Base-by-base conservation (phyloP, 106 monocot species). In the Narthecium ossifragum region DNA sequence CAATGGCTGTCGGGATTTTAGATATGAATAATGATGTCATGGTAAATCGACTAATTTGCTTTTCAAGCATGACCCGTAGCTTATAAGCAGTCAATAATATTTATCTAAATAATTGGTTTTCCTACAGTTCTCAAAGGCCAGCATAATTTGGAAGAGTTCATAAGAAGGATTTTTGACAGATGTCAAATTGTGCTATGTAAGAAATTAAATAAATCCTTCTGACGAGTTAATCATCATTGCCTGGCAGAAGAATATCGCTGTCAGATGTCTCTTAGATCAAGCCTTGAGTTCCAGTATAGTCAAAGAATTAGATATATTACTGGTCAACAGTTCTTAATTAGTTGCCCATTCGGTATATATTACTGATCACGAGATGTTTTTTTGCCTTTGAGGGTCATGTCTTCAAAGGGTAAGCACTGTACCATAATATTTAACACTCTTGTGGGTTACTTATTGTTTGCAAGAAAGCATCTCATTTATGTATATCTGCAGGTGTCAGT, bases 111-210 rank as follows among this genome's bases (percentile, higher is more conserved):
- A 27, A 7, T 12, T 30, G 17, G 36, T 33, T 27, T 30, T 22
- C 51, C 8, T 43, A 37, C 77, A 88, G 84, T 31, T 72, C 41
- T 61, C 61, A 13, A 63, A 62, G 18, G 49, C 71, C 6, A 78
- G 59, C 45, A 29, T 36, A 55, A 57, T 51, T 37, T 49, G 15
- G 71, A 80, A 38, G 77, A 74, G 39, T 27, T 84, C 45, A 26
- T 59, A 11, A 60, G 51, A 52, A 80, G 60, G 67, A 67, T 80
- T 21, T 75, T 68, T 43, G 41, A 65, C 76, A 60, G 79, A 88
- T 69, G 58, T 57, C 5, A 73, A 76, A n/a, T 73, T 84, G 62
- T 72, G 63, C 5, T 36, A 73, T 58, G 88, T 88, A 65, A 61
- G 80, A 67, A 14, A 3, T 26, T 32, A 8, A 34, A 51, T 34